Conservation (phyloP, 2,329 filamentous ascomycete species). For the Colletotrichum zoysiae region DNA sequence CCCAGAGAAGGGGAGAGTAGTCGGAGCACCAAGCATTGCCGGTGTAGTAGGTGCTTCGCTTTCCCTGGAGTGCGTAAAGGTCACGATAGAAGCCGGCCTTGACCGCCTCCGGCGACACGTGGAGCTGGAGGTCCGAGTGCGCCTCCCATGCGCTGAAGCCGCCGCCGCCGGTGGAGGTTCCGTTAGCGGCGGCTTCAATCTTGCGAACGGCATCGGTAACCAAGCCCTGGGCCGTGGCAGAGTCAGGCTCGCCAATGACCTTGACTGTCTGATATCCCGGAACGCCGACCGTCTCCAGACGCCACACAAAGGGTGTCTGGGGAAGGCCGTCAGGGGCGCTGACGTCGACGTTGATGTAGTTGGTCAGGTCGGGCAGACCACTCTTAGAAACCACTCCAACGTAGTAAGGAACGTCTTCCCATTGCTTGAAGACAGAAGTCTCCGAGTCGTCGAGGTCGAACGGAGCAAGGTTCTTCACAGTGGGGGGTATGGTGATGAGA, state of each 20-base stretch:
- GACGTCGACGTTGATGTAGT: slow-evolving; percentile 42
- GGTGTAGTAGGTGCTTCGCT: slow-evolving; percentile 36
- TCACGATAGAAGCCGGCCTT: slow-evolving; percentile 37
- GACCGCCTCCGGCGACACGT: slow-evolving; percentile 37
- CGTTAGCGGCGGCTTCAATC: slow-evolving; percentile 13
- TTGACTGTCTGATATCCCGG: slow-evolving; percentile 43
- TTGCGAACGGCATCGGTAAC: slow-evolving; percentile 26
- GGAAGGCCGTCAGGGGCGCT: slow-evolving; percentile 33
- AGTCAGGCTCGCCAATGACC: slow-evolving; percentile 42
- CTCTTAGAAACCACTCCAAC: slow-evolving; percentile 32
- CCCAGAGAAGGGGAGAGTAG: slow-evolving; percentile 42
- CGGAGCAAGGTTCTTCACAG: slow-evolving; percentile 43
- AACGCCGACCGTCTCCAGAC: slow-evolving; percentile 41
- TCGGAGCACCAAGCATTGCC: slow-evolving; percentile 38
- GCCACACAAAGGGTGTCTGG: slow-evolving; percentile 41
- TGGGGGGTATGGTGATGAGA: slow-evolving; percentile 47
- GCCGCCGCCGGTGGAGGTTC: slow-evolving; percentile 24
- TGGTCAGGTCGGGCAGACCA: slow-evolving; percentile 31
- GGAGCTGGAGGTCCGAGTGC: slow-evolving; percentile 38
- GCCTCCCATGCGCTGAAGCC: slow-evolving; percentile 28
- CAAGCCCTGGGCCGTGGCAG: slow-evolving; percentile 27
- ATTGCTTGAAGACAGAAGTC: slow-evolving; percentile 43
- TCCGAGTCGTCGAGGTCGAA: slow-evolving; percentile 48
- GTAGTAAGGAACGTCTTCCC: slow-evolving; percentile 35
- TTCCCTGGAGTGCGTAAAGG: slow-evolving; percentile 39